These are phyloP conservation scores for Psilocybe tampanensis DNA, from an alignment of 768 basidiomycete genomes.

Conservation along the genomic window DNA sequence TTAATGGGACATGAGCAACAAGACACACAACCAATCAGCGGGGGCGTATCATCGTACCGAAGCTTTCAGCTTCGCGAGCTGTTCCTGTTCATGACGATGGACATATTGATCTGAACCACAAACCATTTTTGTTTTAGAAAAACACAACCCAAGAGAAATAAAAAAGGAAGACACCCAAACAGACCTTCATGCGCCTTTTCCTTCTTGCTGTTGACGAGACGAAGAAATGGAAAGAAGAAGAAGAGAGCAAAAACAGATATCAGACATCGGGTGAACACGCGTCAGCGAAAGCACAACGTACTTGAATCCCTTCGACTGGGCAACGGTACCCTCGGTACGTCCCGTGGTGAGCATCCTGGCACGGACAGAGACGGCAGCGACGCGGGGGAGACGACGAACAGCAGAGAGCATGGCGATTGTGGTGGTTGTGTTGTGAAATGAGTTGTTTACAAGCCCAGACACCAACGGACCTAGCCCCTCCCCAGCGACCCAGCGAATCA, in stretches of 20 bases:
- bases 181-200: slow-evolving; percentile 68
- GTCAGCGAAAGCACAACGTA: slow-evolving; percentile 27
- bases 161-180: background rate
- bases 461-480: background rate
- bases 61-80: slow-evolving; percentile 59
- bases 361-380: slow-evolving; percentile 34
- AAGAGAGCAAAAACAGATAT: slow-evolving; percentile 12
- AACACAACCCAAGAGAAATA: background rate
- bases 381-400: slow-evolving; percentile 44
- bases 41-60: slow-evolving; percentile 45
- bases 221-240: too few relatives aligned
- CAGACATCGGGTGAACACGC: slow-evolving; percentile 22
- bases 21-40: background rate
- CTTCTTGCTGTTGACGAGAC: slow-evolving; percentile 54
- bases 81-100: slow-evolving; percentile 56
- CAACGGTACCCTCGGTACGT: slow-evolving; percentile 56
- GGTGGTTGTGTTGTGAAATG: slow-evolving; percentile 19
- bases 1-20: background rate
- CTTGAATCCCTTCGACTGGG: slow-evolving; percentile 66
- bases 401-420: slow-evolving; percentile 36
- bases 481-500: background rate
- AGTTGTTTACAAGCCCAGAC: background rate
- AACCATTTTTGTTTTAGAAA: too few relatives aligned
- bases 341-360: slow-evolving; percentile 42
- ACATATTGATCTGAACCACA: slow-evolving; percentile 59